Evolutionary conservation across 371 early-diverging fungal species (phyloP).

Genomic region (Mucor mucedo): DNA sequence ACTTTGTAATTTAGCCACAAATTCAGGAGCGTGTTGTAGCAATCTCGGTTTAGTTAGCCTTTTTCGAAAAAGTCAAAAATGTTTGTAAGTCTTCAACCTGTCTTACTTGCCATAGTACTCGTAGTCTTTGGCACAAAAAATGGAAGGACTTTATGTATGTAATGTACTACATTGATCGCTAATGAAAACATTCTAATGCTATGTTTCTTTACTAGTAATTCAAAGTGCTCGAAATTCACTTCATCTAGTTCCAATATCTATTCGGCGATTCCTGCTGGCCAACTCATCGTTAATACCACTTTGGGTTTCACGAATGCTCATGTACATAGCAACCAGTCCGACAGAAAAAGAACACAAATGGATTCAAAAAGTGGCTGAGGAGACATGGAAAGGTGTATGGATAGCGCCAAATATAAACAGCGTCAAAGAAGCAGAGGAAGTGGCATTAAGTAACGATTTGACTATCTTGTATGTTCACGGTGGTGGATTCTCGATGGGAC

Average conservation of each 20-base stretch:
- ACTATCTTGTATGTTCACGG: constrained; percentile 33
- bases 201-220: background rate
- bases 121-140: constrained; percentile 21
- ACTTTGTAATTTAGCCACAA: no score
- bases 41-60: no score
- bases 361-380: constrained; percentile 18
- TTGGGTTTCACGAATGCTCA: background rate
- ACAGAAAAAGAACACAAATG: constrained; percentile 15
- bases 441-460: constrained; percentile 19
- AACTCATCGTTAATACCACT: background rate
- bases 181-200: background rate
- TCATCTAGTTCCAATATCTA: constrained; percentile 1
- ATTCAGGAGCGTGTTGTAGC: no score
- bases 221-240: background rate
- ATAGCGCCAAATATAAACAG: constrained; percentile 22
- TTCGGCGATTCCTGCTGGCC: background rate
- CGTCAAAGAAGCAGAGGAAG: constrained; percentile 15
- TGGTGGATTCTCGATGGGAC: constrained; percentile 37
- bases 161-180: no score
- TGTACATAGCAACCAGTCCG: constrained; percentile 5
- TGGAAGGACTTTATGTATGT: constrained; percentile 17
- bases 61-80: no score
- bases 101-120: constrained; percentile 1
- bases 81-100: background rate
- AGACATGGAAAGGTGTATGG: constrained; percentile 34